Evolutionary conservation across 164 flowering plant species (phyloP), one percentile per base, ranked within the genome.

Genomic region (Hamamelis virginiana): DNA sequence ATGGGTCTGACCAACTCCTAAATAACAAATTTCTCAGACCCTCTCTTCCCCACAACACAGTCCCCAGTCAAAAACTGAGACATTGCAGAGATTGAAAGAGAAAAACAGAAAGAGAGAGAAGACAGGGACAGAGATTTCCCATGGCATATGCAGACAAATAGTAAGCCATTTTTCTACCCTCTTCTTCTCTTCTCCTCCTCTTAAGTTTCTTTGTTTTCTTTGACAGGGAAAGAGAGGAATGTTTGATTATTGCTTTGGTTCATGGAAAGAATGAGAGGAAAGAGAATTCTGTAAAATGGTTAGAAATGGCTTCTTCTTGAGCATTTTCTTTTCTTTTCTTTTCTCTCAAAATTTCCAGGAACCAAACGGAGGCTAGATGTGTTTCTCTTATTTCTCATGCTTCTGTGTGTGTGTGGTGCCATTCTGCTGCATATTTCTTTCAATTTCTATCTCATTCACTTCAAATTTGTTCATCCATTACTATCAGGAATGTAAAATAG

Each of bases 21-120:
- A 56, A 41, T 62, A 25, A 48, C 71, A 66, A 58, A 38, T 43
- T 53, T 66, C 74, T 66, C 68, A 71, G 27, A 61, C 43, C 72
- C 67, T 75, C 44, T 71, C 72, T 48, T 71, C 75, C 73, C 73
- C 68, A 71, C 66, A 50, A 65, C 55, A 59, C 64, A 64, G 62
- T 50, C 59, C 51, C 69, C 59, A 66, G 25, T 28, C 41, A 53
- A 53, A 66, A 19, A 21, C 18, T 19, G 13, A 25, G 21, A 9
- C 19, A 33, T 21, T 16, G 15, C 27, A 64, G 61, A 65, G 46
- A n/a, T 13, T 5, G 41, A 12, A 13, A 4, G 47, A 58, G 55
- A 43, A 18, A 44, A 48, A 25, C 48, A 25, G 38, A 50, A n/a
- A 48, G 15, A 67, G 21, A 61, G 43, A 38, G 51, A n/a, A 48